phyloP scores from a whole-genome alignment of 179 eudicot species.

The Patellifolia procumbens region DNA sequence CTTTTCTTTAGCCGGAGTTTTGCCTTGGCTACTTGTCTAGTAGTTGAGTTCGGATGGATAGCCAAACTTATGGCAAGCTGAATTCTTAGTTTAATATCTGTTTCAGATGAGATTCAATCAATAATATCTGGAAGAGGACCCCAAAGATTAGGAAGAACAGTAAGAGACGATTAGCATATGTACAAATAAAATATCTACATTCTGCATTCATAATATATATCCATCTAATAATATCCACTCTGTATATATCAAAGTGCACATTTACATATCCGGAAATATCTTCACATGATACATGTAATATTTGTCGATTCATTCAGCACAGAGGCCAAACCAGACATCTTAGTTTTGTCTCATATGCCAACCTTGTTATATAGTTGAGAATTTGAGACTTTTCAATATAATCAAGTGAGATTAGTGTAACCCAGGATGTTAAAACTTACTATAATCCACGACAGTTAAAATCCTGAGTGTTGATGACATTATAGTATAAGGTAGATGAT shows the following conservation, averaged over 20 bases:
- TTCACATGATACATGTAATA: conserved; percentile 8
- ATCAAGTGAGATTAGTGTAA: not conserved
- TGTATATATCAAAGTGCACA: conserved; percentile 3
- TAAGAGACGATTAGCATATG: not conserved
- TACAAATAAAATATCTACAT: not conserved
- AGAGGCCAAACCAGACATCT: no score
- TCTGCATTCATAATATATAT: conserved; percentile 1
- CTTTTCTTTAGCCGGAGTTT: no score
- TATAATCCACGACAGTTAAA: conserved; percentile 42
- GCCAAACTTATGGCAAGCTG: not conserved
- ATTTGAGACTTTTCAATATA: not conserved
- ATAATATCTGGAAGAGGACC: not conserved
- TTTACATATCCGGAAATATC: conserved; percentile 5
- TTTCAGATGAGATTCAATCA: not conserved
- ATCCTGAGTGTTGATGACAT: conserved; percentile 46
- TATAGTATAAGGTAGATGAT: conserved; percentile 69
- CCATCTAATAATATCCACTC: conserved; percentile 14
- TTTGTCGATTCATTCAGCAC: not conserved
- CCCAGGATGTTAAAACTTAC: not conserved
- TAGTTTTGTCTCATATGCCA: not conserved
- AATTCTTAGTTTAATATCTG: not conserved
- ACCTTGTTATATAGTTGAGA: conserved; percentile 2
- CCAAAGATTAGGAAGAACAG: not conserved
- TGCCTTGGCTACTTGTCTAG: no score
- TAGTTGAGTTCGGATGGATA: not conserved